Base-by-base conservation (phyloP, 2,329 filamentous ascomycete genomes). In the Cordyceps cateniannulata region DNA sequence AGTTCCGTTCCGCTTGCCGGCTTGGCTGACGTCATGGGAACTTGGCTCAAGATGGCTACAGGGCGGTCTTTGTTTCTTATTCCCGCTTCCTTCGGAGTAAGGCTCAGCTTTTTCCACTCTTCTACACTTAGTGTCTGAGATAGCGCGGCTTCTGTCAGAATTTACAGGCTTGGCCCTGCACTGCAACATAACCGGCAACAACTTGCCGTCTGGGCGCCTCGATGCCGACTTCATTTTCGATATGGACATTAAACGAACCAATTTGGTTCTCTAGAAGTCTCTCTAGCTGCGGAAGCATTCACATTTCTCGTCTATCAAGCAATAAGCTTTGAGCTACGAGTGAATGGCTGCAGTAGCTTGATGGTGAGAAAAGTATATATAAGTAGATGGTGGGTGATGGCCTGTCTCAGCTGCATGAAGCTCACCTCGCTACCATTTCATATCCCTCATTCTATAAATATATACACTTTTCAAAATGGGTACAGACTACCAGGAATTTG, bases 21-120 rank as follows among this genome's bases (percentile, higher is more conserved):
- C 53, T 56, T 48, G 42, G 42, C 53, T 56, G 53, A 56, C 53
- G 53, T 56, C 42, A 56, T 56, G 40, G 12, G 20, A 4, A 27
- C 16, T n/a, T 25, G 9, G 40, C 42, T 48, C n/a, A 25, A 9
- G 1, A 48, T 48, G 25, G 20, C 2, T 35, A 3, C 25, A 12
- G 4, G 10, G 53, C 29, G n/a, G 16, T 6, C 14, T 25, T 48
- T 18, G 12, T 45, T 47, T 12, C 42, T 48, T 49, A 29, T 29
- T 29, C 8, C 12, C 44, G 22, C 16, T n/a, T 29, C 7, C 24
- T n/a, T 42, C 2, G n/a, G n/a, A n/a, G n/a, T n/a, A n/a, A n/a
- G n/a, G 16, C 18, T 42, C 18, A 8, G 7, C 16, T 4, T 3
- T 29, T 29, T 27, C 24, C 24, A 29, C 47, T 49, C 24, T 49